Base-by-base conservation (phyloP, 345 rosid genomes). In the Draba incana region DNA sequence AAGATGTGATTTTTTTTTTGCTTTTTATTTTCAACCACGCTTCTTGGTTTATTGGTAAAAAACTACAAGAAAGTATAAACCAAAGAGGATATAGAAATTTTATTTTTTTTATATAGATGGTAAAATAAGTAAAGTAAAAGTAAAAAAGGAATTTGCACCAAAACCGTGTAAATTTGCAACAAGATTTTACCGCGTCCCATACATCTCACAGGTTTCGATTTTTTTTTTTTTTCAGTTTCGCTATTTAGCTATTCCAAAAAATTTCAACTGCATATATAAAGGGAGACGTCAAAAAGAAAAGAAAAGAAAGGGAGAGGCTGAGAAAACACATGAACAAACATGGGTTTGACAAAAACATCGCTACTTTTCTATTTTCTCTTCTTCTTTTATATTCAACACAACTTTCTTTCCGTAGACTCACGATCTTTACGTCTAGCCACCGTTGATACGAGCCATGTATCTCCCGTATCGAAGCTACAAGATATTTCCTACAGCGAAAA, bases 291-390 rank as follows among this genome's bases (percentile, higher is more conserved):
- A 15, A 62, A 62, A 62, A 12, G 37, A 7, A 31, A 55, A 33
- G 15, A 8, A 31, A 55, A 33, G 15, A 8, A 33, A 14, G 37
- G 8, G 5, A 44, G 13, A 24, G 46, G 57, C 35, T 23, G 33
- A 37, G 33, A 5, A 49, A 10, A 24, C 14, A 64, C 37, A 64
- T 5, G 14, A 14, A 48, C 33, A 48, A 50, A 50, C 24, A 64
- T 64, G 69, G 4, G 47, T 64, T 49, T n/a, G 2, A n/a, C 24
- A n/a, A 64, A 10, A 49, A 37, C 38, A 25, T 64, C 25, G 57
- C 15, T 49, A 35, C 57, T 37, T 49, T 50, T 64, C 37, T 12
- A 25, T 64, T 49, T 49, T 38, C 5, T 62, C 28, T 46, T 45
- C 15, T 30, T 64, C 14, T 14, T 63, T 13, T 38, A 13, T 37